These are phyloP conservation scores for Aspergillus sp. DNA, from an alignment of 2,329 filamentous ascomycete genomes.

Conservation along the genomic window DNA sequence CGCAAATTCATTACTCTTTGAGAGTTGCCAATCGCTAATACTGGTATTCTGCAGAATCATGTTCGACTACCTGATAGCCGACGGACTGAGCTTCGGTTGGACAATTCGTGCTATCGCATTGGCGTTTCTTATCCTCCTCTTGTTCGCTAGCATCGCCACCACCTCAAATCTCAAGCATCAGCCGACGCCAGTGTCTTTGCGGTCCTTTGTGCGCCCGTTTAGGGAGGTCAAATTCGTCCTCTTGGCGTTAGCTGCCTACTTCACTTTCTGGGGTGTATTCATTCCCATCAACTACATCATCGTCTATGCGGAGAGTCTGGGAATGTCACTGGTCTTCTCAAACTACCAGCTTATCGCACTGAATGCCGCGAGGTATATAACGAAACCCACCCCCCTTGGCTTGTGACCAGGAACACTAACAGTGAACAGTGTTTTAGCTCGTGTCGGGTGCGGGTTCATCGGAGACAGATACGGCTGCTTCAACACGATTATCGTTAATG, in stretches of 20 bases:
- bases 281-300: conserved; percentile 15
- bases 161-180: conserved; percentile 38
- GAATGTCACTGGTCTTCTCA: background rate
- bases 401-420: too few species aligned
- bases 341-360: background rate
- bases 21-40: too few species aligned
- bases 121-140: conserved; percentile 58
- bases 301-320: background rate
- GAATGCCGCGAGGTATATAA: background rate
- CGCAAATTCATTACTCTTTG: too few species aligned
- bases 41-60: conserved; percentile 44
- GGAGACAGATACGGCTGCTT: background rate
- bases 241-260: conserved; percentile 3
- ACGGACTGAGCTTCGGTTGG: conserved; percentile 54
- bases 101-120: conserved; percentile 56
- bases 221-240: conserved; percentile 6
- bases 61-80: conserved; percentile 52
- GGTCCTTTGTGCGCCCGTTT: conserved; percentile 8
- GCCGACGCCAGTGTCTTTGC: background rate
- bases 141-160: conserved; percentile 54
- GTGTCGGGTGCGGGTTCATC: background rate
- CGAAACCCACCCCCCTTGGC: too few species aligned
- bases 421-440: background rate
- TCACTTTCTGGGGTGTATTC: conserved; percentile 22
- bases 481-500: background rate